These are phyloP conservation scores for Auricularia heimuer DNA, from an alignment of 768 basidiomycete genomes.

Conservation along the genomic window DNA sequence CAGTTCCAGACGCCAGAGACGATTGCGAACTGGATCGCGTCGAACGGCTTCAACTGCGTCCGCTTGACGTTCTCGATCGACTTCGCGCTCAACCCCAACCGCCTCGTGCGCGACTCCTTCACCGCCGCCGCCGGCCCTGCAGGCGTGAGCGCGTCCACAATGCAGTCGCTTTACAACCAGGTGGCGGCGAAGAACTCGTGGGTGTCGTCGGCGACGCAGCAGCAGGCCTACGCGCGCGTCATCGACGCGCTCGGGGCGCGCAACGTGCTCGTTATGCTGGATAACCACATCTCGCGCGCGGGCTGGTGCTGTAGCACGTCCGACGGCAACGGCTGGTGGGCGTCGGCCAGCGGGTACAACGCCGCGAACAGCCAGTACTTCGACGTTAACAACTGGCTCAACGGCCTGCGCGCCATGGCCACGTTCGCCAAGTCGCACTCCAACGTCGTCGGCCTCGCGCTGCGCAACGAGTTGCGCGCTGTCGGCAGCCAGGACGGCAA, in stretches of 20 bases:
- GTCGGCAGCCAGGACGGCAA: not conserved
- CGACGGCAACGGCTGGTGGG: constrained; percentile 3
- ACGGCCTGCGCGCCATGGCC: not conserved
- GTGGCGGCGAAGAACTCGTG: not conserved
- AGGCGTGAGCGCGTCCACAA: not conserved
- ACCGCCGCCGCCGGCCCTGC: not conserved
- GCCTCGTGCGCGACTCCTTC: not conserved
- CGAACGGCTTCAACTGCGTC: constrained; percentile 2
- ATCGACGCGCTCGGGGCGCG: not conserved
- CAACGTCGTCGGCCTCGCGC: not conserved
- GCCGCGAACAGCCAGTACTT: not conserved
- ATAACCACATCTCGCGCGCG: not conserved
- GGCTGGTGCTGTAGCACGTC: not conserved
- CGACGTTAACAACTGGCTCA: not conserved
- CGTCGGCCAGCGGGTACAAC: not conserved
- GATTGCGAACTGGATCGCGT: not conserved
- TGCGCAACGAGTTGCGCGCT: not conserved
- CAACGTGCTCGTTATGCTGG: constrained; percentile 1
- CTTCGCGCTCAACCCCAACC: not conserved
- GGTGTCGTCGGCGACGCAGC: not conserved
- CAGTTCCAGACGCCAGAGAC: not conserved
- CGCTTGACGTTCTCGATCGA: not conserved
- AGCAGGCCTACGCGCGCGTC: not conserved
- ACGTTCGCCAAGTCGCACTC: not conserved
- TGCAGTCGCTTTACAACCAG: not conserved